Base-by-base conservation (phyloP, 2,329 filamentous ascomycete species). In the Fusarium anguioides region DNA sequence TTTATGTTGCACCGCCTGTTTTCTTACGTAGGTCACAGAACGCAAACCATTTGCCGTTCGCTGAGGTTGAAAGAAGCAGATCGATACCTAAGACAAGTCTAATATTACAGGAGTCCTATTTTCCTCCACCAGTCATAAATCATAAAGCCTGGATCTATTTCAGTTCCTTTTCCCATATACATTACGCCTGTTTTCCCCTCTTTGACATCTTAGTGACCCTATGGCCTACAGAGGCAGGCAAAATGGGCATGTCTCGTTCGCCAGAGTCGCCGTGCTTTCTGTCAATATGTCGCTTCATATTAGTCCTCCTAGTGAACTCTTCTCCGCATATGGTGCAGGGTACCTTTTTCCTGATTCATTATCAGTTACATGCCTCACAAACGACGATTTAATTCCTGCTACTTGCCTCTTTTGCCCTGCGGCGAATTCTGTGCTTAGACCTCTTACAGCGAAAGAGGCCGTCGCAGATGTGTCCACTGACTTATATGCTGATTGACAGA, bases 321-420 rank as follows among this genome's bases (percentile, higher is more conserved):
- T 29, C 17, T 0, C 3, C 5, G 5, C 48, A 57, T 0, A 24
- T 4, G 0, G 20, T 1, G n/a, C 53, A 57, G 1, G 29, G 48
- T n/a, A 42, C 1, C 0, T 20, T 24, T 0, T 44, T 14, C 1
- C 52, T 53, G 9, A 12, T 0, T 7, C 1, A 0, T 0, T 4
- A 1, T 20, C 14, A 24, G 21, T 21, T 4, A 15, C 15, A 46
- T 21, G 18, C 8, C 1, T 7, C 4, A 18, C 5, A 8, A 8
- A 6, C 10, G 4, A 17, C 24, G 8, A 0, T 6, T 12, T 0
- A 0, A 1, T 15, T 21, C 0, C 2, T 8, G 14, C n/a, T 3
- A 31, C 53, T 14, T 7, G 55, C 53, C 9, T 1, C 0, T 9
- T 29, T 0, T 6, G 21, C 0, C 36, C n/a, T 9, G 0, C 12